Conservation (phyloP, 1,139 yeast genomes). For the Lodderomyces beijingensis region DNA sequence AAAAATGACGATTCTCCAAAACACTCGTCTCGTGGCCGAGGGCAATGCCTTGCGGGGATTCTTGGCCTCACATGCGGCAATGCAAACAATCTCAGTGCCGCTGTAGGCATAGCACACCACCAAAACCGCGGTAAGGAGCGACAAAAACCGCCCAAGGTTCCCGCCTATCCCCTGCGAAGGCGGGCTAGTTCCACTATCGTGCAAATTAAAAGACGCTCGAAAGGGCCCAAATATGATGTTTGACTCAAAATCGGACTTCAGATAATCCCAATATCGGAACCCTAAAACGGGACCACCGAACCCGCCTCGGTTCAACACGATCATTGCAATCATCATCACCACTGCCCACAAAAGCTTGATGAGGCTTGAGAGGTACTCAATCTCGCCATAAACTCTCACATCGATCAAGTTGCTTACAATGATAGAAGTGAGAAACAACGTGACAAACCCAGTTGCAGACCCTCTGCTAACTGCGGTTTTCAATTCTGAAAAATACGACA, state of each 20-base stretch:
- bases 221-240: constrained; percentile 65
- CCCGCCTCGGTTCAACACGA: constrained; percentile 52
- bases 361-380: constrained; percentile 62
- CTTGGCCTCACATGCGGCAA: constrained; percentile 83
- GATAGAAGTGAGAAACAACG: constrained; percentile 50
- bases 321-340: constrained; percentile 58
- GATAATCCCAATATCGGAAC: constrained; percentile 59
- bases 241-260: constrained; percentile 45
- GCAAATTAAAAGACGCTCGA: constrained; percentile 61
- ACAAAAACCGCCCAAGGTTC: constrained; percentile 56
- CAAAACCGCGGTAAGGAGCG: constrained; percentile 58
- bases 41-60: constrained; percentile 79
- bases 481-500: constrained; percentile 58
- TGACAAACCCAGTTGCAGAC: constrained; percentile 61
- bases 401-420: constrained; percentile 57
- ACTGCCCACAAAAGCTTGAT: constrained; percentile 54
- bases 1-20: constrained; percentile 65
- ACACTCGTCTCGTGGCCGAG: constrained; percentile 70
- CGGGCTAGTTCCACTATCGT: constrained; percentile 48
- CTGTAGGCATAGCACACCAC: constrained; percentile 71
- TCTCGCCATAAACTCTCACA: constrained; percentile 70
- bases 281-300: constrained; percentile 51
- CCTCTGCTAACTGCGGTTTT: constrained; percentile 44
- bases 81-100: constrained; percentile 79
- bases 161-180: constrained; percentile 55